Percentiles rank a stretch among this genome's conserved stretches.
Evolutionary conservation across 108 stramenopile genomes (phyloP).

Genomic region (Discostella pseudostelligera): DNA sequence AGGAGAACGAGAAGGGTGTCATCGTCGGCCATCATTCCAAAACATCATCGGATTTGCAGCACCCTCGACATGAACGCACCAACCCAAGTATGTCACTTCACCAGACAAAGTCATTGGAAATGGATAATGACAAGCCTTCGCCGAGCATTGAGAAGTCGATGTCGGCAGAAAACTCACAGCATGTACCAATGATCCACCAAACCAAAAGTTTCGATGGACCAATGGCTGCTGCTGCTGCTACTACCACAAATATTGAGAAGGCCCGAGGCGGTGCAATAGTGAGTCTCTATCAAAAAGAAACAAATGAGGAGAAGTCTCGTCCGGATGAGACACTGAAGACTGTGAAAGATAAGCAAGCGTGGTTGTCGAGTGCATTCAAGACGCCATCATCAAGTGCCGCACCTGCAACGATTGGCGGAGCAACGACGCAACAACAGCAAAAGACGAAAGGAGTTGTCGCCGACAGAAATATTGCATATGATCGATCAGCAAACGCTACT

Average conservation of each 20-base stretch:
- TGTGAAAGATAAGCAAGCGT: slow-evolving; percentile 70
- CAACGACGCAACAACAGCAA: background rate
- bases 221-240: background rate
- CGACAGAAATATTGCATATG: background rate
- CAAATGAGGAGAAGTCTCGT: background rate
- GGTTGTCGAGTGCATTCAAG: slow-evolving; percentile 69
- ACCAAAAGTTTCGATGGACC: slow-evolving; percentile 21
- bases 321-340: slow-evolving; percentile 28
- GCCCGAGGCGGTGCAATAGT: slow-evolving; percentile 1
- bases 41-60: no score
- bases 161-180: slow-evolving; percentile 9
- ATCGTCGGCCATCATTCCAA: no score
- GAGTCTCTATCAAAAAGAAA: slow-evolving; percentile 21
- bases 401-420: background rate
- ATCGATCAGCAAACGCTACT: background rate
- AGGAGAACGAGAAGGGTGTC: background rate
- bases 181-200: slow-evolving; percentile 2
- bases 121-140: background rate
- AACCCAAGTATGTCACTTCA: background rate
- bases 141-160: slow-evolving; percentile 4
- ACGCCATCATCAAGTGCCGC: slow-evolving; percentile 21
- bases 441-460: slow-evolving; percentile 1
- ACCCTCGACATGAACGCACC: background rate
- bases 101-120: slow-evolving; percentile 21
- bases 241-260: no score